Evolutionary conservation across 768 basidiomycete genomes (phyloP), one percentile per base, ranked within the genome.

Genomic region (Boletus subcaerulescens): DNA sequence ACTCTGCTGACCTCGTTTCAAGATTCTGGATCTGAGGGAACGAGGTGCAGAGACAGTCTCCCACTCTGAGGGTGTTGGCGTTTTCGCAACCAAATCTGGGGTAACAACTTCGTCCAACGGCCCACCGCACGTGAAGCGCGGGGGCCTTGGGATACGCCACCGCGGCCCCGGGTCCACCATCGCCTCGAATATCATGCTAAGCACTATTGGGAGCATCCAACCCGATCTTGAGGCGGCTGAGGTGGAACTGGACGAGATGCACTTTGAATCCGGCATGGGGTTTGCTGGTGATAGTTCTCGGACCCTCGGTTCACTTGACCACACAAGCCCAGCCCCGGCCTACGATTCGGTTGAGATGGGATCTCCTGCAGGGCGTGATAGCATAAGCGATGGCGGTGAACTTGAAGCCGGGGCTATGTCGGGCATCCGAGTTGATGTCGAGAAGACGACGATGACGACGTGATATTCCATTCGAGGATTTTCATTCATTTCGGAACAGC

Each of bases 11-110:
- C 46, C 17, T n/a, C 36, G 38, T 43, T n/a, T 31, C 53, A 88
- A 88, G 86, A 91, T 91, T 66, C 80, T 91, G 53, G 89, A 91
- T 66, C 81, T 91, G 57, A 87, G 87, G 26, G 86, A 91, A 66
- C 85, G 89, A 54, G 87, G 89, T 40, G 87, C 88, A 0, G 86
- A 90, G 65, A 89, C 89, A 9, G 86, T 85, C 18, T 79, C 82
- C 2, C 85, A 88, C 65, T 90, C 87, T 14, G 85, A 86, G 58
- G 84, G 84, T 7, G 79, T 86, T 45, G 79, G 82, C 13, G 83
- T 82, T 2, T 86, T 86, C 55, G 83, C 84, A 22, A 83, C 85
- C 17, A 86, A 86, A 63, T 82, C 82, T 20, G 76, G 80, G 57
- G 57, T 72, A 32, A 60, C 63, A 31, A 46, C 54, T 40, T 65